These are phyloP conservation scores for Pseudogymnoascus sp. DNA, from an alignment of 2,329 filamentous ascomycete species.

Conservation along the genomic window DNA sequence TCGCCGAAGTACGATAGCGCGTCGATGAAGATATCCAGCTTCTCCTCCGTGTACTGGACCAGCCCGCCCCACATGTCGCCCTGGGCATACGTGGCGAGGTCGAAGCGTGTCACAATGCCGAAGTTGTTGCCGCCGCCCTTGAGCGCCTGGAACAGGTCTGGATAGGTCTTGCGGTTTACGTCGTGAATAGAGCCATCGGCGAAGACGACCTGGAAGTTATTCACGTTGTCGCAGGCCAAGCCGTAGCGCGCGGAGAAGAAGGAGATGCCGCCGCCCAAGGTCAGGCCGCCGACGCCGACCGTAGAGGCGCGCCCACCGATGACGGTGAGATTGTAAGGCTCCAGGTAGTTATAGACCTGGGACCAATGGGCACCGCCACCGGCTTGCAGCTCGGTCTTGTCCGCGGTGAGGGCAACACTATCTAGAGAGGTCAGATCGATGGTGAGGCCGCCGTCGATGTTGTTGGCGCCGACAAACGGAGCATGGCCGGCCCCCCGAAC, in stretches of 20 bases:
- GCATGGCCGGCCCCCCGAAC: slow-evolving; percentile 51
- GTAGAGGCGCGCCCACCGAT: slow-evolving; percentile 30
- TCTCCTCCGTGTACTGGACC: neutral
- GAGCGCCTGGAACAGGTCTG: slow-evolving; percentile 43
- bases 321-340: slow-evolving; percentile 25
- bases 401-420: slow-evolving; percentile 17
- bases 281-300: slow-evolving; percentile 33
- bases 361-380: slow-evolving; percentile 32
- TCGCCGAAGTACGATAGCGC: neutral
- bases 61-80: neutral
- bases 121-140: slow-evolving; percentile 50
- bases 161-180: slow-evolving; percentile 17
- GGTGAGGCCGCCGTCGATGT: slow-evolving; percentile 39
- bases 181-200: neutral
- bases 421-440: slow-evolving; percentile 35
- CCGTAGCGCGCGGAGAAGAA: slow-evolving; percentile 13
- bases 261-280: slow-evolving; percentile 27
- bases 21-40: neutral
- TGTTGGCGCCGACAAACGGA: slow-evolving; percentile 43
- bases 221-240: neutral
- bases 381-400: slow-evolving; percentile 24
- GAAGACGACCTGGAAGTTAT: slow-evolving; percentile 11
- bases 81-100: slow-evolving; percentile 26
- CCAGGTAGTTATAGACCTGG: slow-evolving; percentile 30
- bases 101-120: slow-evolving; percentile 40